Conservation (phyloP, 192 early-diverging fungal species). For the Coemansia sp. region DNA sequence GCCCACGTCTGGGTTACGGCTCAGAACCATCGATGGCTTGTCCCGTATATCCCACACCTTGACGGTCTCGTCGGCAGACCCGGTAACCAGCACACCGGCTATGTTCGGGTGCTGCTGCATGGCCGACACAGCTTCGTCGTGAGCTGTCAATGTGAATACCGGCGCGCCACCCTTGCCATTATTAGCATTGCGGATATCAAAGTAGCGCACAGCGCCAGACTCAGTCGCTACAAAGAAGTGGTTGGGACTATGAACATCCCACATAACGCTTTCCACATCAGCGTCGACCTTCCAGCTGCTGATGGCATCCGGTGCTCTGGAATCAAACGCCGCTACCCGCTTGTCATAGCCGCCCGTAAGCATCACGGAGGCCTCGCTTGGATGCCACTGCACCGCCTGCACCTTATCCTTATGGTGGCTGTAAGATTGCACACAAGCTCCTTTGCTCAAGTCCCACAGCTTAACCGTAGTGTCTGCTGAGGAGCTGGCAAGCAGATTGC, state of each 20-base stretch:
- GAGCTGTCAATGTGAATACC: slow-evolving; percentile 88
- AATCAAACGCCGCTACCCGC: slow-evolving; percentile 83
- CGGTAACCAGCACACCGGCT: slow-evolving; percentile 86
- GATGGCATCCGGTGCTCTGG: slow-evolving; percentile 74
- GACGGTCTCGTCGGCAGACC: slow-evolving; percentile 82
- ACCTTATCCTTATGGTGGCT: slow-evolving; percentile 87
- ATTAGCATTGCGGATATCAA: slow-evolving; percentile 66
- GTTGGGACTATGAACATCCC: slow-evolving; percentile 84
- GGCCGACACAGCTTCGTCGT: slow-evolving; percentile 83
- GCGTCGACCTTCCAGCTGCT: slow-evolving; percentile 67
- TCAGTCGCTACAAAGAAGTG: slow-evolving; percentile 84
- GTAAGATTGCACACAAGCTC: slow-evolving; percentile 74
- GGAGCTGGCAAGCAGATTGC: slow-evolving; percentile 80
- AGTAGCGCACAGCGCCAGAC: slow-evolving; percentile 87
- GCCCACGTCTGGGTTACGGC: slow-evolving; percentile 77
- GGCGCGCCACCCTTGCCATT: slow-evolving; percentile 46
- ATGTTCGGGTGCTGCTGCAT: slow-evolving; percentile 81
- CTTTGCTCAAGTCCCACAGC: slow-evolving; percentile 89
- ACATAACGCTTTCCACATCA: slow-evolving; percentile 89
- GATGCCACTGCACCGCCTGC: slow-evolving; percentile 90
- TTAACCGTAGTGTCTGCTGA: slow-evolving; percentile 98
- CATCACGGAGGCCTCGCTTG: slow-evolving; percentile 79
- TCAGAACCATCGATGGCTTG: slow-evolving; percentile 79
- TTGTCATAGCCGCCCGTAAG: slow-evolving; percentile 92
- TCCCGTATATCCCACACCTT: slow-evolving; percentile 90